Evolutionary conservation across 371 early-diverging fungal species (phyloP), one percentile per base, ranked within the genome.

Genomic region (Mucor circinelloides): DNA sequence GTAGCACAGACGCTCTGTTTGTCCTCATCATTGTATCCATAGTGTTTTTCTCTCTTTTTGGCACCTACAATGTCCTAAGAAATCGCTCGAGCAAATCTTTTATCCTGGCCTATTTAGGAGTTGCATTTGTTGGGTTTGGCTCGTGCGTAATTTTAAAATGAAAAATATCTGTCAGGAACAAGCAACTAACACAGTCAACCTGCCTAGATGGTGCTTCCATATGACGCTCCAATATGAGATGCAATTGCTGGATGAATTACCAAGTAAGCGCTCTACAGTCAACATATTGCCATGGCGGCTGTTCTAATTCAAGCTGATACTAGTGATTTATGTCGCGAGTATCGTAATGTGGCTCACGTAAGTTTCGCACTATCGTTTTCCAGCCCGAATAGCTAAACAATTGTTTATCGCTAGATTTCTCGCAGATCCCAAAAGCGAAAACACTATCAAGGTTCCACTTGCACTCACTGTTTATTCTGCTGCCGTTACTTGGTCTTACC

Each of bases 161-260:
- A n/a, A n/a, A 31, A n/a, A 55, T 55, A 23, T 31, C 55, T 30
- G 31, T 31, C 55, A 55, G n/a, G 55, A 27, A 55, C 55, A 30
- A 2, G 0, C 27, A 17, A 7, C n/a, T 55, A 27, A 55, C 19
- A 1, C 10, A 21, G 13, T 15, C 34, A 1, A 23, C 3, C 4
- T 25, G 3, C 56, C 12, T 66, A 79, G 87, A 12, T 87, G 88
- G 85, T 75, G 82, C 58, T 95, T 95, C 78, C 95, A 95, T 73
- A 91, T 87, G 83, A 92, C 94, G 12, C 76, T 95, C 55, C 79
- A 84, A 64, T 92, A 88, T 68, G 83, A 89, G 65, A 89, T 89
- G 83, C 94, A 93, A 72, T 77, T 95, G 64, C 74, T 91, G 42
- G 93, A 90, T 74, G 92, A 92, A 70, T 76, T 91, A 31, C 92